Conservation (phyloP, 1,139 yeast genomes). For the Geotrichum bryndzae region DNA sequence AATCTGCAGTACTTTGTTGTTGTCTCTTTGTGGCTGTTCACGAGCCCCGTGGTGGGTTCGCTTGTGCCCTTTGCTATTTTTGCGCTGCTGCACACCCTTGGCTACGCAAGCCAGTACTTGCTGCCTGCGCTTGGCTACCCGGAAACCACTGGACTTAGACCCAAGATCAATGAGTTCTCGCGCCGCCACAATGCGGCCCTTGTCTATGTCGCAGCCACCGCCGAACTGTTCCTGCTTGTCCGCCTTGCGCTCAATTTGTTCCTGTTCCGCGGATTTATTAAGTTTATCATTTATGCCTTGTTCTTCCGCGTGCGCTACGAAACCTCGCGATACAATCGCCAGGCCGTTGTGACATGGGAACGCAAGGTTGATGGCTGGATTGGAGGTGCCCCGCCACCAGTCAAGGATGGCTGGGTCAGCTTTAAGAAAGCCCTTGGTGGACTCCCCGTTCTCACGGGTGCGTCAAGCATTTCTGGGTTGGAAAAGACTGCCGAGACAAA, state of each 20-base stretch:
- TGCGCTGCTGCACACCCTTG: conserved; percentile 2
- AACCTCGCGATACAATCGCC: conserved; percentile 1
- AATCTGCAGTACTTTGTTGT: conserved; percentile 1
- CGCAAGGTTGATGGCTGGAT: background rate
- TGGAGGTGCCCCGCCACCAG: background rate
- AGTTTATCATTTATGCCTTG: background rate
- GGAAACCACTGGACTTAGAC: background rate
- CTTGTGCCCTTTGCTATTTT: conserved; percentile 2
- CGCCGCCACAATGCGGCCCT: conserved; percentile 1
- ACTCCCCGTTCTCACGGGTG: background rate
- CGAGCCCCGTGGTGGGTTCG: background rate
- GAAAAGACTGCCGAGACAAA: background rate
- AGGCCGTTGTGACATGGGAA: conserved; percentile 4
- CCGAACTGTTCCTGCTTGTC: conserved; percentile 1
- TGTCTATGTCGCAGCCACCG: conserved; percentile 4
- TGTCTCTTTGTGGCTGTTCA: background rate
- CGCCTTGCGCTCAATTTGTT: background rate
- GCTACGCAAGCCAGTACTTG: background rate
- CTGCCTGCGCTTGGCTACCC: conserved; percentile 2
- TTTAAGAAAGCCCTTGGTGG: background rate
- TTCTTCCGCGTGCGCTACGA: conserved; percentile 2
- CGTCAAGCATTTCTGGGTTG: background rate
- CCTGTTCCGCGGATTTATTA: background rate
- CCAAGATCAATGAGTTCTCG: background rate
- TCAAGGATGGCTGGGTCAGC: background rate